A percentile compares a stretch with the other conserved stretches of the same genome.
phyloP scores from a whole-genome alignment of 2,329 filamentous ascomycete species.

The Alternaria sp. region DNA sequence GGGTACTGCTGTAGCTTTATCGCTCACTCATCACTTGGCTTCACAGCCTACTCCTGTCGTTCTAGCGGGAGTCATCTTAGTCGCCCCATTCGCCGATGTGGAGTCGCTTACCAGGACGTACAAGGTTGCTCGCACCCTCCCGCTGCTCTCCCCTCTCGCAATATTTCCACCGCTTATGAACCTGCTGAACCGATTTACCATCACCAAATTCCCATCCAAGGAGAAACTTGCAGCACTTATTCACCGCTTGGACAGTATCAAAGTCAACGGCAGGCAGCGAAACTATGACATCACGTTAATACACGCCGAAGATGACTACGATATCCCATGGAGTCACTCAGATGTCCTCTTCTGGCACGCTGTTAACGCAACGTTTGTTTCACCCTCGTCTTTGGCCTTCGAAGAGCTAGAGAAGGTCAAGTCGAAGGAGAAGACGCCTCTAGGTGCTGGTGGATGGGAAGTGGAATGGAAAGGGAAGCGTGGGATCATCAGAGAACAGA shows the following conservation, averaged over 20 bases:
- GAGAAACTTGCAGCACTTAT: slow-evolving; percentile 58
- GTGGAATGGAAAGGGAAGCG: slow-evolving; percentile 56
- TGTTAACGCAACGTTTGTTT: slow-evolving; percentile 55
- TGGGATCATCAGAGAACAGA: slow-evolving; percentile 61
- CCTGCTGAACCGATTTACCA: slow-evolving; percentile 57
- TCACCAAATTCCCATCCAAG: slow-evolving; percentile 60
- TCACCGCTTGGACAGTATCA: slow-evolving; percentile 29
- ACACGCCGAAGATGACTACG: slow-evolving; percentile 60
- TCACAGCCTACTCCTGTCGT: slow-evolving; percentile 51
- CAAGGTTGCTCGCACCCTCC: slow-evolving; percentile 61
- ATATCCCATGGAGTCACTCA: slow-evolving; percentile 60
- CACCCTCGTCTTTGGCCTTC: slow-evolving; percentile 45
- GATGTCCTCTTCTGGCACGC: slow-evolving; percentile 62
- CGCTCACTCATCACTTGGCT: slow-evolving; percentile 55
- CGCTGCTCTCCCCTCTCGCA: slow-evolving; percentile 60
- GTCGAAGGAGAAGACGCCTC: slow-evolving; percentile 42
- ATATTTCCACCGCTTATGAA: slow-evolving; percentile 51
- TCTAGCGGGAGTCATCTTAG: slow-evolving; percentile 63
- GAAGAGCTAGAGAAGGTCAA: slow-evolving; percentile 58
- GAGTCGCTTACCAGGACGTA: slow-evolving; percentile 63
- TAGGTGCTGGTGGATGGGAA: slow-evolving; percentile 59
- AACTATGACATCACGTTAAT: slow-evolving; percentile 58
- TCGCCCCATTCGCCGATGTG: slow-evolving; percentile 65
- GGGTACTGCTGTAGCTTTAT: slow-evolving; percentile 61
- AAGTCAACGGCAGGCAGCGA: slow-evolving; percentile 37